These are phyloP conservation scores for Calvatia gigantea DNA, from an alignment of 768 basidiomycete genomes.

Conservation along the genomic window DNA sequence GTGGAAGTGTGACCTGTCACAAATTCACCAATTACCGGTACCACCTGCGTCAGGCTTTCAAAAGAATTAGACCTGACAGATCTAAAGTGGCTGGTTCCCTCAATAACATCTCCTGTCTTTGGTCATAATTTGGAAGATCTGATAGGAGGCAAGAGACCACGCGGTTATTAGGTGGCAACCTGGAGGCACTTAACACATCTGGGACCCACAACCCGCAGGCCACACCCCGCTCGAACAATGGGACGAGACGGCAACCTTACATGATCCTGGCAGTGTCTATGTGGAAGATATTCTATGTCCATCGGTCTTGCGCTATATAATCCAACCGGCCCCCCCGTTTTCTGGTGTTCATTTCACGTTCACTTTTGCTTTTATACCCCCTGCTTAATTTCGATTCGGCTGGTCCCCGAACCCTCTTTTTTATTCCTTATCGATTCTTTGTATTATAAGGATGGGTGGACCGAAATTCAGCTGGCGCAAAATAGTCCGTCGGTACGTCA, in stretches of 20 bases:
- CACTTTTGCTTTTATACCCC: not conserved
- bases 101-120: no score
- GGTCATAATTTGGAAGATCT: no score
- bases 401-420: not conserved
- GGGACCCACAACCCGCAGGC: not conserved
- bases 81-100: no score
- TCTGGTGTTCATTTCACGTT: not conserved
- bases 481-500: slow-evolving; percentile 1
- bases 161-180: no score
- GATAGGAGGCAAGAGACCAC: no score
- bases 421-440: not conserved
- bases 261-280: not conserved
- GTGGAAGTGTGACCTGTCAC: not conserved
- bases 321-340: not conserved
- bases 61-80: no score
- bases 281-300: not conserved
- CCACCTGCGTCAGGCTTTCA: no score
- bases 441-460: not conserved
- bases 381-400: not conserved
- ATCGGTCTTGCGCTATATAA: not conserved
- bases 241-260: not conserved
- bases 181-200: no score
- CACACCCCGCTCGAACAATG: not conserved
- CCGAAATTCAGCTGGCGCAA: slow-evolving; percentile 2
- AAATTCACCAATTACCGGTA: no score